These are phyloP conservation scores for Candida oleophila DNA, from an alignment of 805 yeast species.

Conservation along the genomic window DNA sequence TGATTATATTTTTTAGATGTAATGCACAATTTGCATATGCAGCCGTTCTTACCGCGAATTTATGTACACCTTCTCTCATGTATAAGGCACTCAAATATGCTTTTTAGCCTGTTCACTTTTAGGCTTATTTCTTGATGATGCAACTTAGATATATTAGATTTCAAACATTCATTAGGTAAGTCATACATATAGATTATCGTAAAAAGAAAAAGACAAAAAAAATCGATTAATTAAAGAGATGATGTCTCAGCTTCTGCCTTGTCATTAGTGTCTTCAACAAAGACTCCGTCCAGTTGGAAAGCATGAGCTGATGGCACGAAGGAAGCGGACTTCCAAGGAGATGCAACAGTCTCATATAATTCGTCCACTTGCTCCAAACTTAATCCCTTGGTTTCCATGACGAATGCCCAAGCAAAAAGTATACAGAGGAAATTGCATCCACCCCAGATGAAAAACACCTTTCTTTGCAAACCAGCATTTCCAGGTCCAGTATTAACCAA, in stretches of 20 bases:
- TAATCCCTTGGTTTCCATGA: conserved; percentile 43
- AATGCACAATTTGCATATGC: no score
- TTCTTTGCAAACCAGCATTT: conserved; percentile 37
- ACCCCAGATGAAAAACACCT: conserved; percentile 45
- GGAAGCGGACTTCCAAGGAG: conserved; percentile 32
- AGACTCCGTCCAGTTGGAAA: conserved; percentile 23
- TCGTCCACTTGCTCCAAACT: conserved; percentile 43
- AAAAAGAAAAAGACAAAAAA: neutral
- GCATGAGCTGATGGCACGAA: conserved; percentile 37
- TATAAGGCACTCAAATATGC: no score
- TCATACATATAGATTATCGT: neutral
- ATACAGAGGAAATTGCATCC: conserved; percentile 36
- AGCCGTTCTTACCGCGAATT: no score
- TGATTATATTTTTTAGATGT: no score
- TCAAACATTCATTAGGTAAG: no score
- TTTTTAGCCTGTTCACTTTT: no score
- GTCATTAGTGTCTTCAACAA: conserved; percentile 18
- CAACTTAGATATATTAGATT: no score
- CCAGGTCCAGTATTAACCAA: conserved; percentile 40
- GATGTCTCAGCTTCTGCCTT: conserved; percentile 28
- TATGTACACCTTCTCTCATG: no score
- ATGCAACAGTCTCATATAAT: conserved; percentile 30
- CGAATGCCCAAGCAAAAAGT: conserved; percentile 30
- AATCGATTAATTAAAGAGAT: conserved; percentile 17
- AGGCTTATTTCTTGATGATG: no score